Conservation (phyloP, 768 basidiomycete species). For the Boletus rubropictus region DNA sequence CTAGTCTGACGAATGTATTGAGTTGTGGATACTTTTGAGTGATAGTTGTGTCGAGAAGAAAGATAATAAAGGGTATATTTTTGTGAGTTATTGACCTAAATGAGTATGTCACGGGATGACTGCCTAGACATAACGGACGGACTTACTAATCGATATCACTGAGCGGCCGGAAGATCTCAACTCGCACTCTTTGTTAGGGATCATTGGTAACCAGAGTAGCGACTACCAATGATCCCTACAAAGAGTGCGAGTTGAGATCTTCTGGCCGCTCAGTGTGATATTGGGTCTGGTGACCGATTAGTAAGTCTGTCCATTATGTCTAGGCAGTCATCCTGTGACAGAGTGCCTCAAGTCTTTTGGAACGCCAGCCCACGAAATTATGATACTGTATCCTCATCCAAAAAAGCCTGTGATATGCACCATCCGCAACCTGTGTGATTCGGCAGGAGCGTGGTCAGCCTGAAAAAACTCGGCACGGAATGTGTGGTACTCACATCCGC, state of each 20-base stretch:
- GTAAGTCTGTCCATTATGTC: too few species aligned
- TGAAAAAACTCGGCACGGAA: not conserved
- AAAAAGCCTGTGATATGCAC: not conserved
- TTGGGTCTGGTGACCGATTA: too few species aligned
- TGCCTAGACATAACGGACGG: too few species aligned
- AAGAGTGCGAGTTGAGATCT: too few species aligned
- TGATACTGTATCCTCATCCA: conserved; percentile 42
- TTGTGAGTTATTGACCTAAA: conserved; percentile 60
- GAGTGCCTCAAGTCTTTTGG: conserved; percentile 52
- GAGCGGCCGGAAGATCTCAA: too few species aligned
- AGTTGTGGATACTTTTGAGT: not conserved
- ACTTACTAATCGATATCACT: too few species aligned
- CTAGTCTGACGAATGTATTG: conserved; percentile 32
- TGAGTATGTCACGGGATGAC: too few species aligned
- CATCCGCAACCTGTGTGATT: conserved; percentile 41
- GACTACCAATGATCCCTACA: too few species aligned
- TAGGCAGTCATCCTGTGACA: too few species aligned
- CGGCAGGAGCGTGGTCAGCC: conserved; percentile 22
- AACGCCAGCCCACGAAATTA: conserved; percentile 50
- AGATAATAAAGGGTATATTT: conserved; percentile 59
- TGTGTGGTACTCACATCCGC: conserved; percentile 53
- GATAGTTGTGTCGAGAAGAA: conserved; percentile 43
- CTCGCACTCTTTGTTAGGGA: too few species aligned
- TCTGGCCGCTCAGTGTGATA: too few species aligned
- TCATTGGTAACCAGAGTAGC: too few species aligned